Evolutionary conservation across 2,329 filamentous ascomycete genomes (phyloP), one percentile per base, ranked within the genome.

Genomic region (Dothideomycetes sp.): DNA sequence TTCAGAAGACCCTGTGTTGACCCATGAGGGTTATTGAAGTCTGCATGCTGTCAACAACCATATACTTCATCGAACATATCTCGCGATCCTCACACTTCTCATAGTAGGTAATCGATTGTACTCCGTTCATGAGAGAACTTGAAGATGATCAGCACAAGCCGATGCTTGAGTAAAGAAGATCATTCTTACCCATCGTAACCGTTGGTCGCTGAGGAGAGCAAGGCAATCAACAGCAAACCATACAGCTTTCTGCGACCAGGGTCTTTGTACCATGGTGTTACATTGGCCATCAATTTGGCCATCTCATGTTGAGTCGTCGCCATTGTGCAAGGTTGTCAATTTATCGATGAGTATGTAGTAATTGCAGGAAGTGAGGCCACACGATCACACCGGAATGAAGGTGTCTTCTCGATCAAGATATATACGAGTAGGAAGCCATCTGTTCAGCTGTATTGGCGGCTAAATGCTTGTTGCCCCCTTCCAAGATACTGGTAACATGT

Each of bases 1-100:
- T 40, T 40, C 11, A 40, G 12, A 10, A 40, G 36, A 18, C 36
- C 36, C 22, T 40, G 36, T 5, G 20, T 40, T n/a, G 36, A 40
- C 11, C 36, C 36, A 24, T 20, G 27, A 24, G 36, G 36, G 13
- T 40, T 32, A 11, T 30, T 30, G 28, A 40, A 40, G 17, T 24
- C 36, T 40, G 15, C 4, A 4, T 2, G 8, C 16, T 4, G 13
- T 15, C 8, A 31, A 31, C 28, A 17, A 31, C 6, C 7, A n/a
- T 31, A 8, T 6, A 7, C 28, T 31, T n/a, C n/a, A 15, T 31
- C 13, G 13, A 31, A 7, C 8, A n/a, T 17, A 9, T 17, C 6
- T 8, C 7, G 12, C 12, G 16, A n/a, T 8, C 28, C 31, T 24
- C 9, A 35, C 33, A 35, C n/a, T 19, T 35, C 33, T 35, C 22